Evolutionary conservation across 1,284 basidiomycete species (phyloP).

Genomic region (Cryptococcus amylolentus): DNA sequence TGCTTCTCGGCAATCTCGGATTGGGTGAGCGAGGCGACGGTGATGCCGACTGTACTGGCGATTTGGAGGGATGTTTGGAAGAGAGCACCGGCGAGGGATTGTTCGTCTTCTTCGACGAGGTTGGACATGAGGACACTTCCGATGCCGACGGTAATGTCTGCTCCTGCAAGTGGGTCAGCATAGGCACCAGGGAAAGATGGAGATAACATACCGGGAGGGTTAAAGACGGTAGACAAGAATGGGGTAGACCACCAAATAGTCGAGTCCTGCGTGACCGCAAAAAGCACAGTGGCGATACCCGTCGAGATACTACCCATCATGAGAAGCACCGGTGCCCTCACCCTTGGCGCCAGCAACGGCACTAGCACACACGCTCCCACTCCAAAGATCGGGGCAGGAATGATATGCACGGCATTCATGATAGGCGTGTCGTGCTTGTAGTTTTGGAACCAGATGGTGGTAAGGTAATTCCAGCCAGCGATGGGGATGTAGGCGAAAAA

Average conservation of each 20-base stretch:
- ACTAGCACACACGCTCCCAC: constrained; percentile 28
- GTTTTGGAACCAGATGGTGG: constrained; percentile 30
- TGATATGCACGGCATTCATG: constrained; percentile 22
- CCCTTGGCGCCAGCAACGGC: constrained; percentile 16
- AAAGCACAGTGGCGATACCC: constrained; percentile 26
- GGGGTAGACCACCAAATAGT: constrained; percentile 36
- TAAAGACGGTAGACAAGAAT: constrained; percentile 30
- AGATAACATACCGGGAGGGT: constrained; percentile 22
- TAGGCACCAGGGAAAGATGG: too few relatives aligned
- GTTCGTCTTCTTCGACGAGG: constrained; percentile 20
- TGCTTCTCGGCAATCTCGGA: constrained; percentile 11
- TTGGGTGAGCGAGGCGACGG: constrained; percentile 20
- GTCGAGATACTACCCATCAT: constrained; percentile 24
- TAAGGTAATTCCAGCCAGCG: constrained; percentile 17
- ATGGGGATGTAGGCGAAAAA: constrained; percentile 31
- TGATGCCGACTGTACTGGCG: constrained; percentile 28
- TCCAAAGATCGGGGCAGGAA: constrained; percentile 33
- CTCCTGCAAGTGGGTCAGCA: neutral
- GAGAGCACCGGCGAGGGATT: constrained; percentile 32
- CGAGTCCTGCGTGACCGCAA: constrained; percentile 24
- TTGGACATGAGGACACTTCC: neutral
- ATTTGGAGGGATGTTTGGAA: constrained; percentile 35
- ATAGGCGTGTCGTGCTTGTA: constrained; percentile 21
- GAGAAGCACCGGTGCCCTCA: constrained; percentile 28
- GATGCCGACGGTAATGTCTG: constrained; percentile 22